Evolutionary conservation across 2,329 filamentous ascomycete genomes (phyloP).

Genomic region (Pseudogymnoascus sp.): DNA sequence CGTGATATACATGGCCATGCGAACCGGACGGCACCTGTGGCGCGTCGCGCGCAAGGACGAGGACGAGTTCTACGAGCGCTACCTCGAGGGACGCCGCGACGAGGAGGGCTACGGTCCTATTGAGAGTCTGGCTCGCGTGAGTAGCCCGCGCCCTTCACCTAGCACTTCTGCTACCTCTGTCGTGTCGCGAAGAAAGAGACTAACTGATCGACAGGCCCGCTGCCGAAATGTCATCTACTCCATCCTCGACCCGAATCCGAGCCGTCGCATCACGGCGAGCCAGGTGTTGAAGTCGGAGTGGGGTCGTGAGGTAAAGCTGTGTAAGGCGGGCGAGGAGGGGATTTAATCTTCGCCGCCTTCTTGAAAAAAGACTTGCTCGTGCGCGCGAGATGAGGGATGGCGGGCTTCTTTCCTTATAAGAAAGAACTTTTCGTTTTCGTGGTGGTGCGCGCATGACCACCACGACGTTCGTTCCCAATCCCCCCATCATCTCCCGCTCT

Average conservation of each 20-base stretch:
- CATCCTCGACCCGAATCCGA: constrained; percentile 90
- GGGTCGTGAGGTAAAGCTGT: constrained; percentile 95
- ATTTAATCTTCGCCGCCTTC: constrained; percentile 46
- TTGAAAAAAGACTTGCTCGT: background rate
- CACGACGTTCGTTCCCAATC: background rate
- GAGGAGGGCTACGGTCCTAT: constrained; percentile 96
- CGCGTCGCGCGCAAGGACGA: constrained; percentile 94
- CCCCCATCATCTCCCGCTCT: background rate
- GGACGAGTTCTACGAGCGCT: constrained; percentile 93
- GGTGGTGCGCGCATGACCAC: background rate
- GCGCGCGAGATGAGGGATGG: background rate
- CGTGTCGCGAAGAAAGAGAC: background rate
- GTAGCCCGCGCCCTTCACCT: constrained; percentile 30
- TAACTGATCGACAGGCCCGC: constrained; percentile 57
- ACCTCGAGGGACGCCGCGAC: constrained; percentile 84
- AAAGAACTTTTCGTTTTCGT: background rate
- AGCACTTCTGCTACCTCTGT: background rate
- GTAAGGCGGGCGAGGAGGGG: constrained; percentile 93
- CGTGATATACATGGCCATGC: constrained; percentile 99
- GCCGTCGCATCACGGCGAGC: constrained; percentile 85
- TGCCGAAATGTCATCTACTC: constrained; percentile 99
- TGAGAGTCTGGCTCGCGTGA: constrained; percentile 87
- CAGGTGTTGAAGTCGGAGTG: constrained; percentile 98
- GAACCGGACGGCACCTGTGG: constrained; percentile 92
- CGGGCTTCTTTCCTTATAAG: background rate